Evolutionary conservation across 139 green algal species (phyloP).

Genomic region (Astrephomene gubernaculifera): DNA sequence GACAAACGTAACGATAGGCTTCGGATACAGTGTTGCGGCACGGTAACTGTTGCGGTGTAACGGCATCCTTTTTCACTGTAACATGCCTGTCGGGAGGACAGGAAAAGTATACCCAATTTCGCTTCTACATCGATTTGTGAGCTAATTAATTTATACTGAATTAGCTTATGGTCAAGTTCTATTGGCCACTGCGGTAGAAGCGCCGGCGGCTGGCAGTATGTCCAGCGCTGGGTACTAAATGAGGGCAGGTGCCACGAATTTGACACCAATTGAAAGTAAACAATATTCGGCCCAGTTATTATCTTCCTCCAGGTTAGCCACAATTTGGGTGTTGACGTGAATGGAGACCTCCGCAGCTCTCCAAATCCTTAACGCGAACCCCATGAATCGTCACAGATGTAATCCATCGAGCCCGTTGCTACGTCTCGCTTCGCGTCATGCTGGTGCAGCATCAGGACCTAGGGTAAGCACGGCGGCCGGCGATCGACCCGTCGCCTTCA

Average conservation of each 20-base stretch:
- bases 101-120: background rate
- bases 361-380: background rate
- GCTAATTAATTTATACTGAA: background rate
- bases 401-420: background rate
- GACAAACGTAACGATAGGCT: too few relatives aligned
- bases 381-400: background rate
- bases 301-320: background rate
- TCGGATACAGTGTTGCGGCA: too few relatives aligned
- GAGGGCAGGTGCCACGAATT: background rate
- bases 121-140: background rate
- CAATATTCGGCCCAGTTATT: background rate
- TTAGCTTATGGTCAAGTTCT: background rate
- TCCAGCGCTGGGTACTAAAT: background rate
- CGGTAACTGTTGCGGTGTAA: too few relatives aligned
- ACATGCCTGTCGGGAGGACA: background rate
- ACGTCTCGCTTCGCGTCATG: background rate
- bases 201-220: background rate
- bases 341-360: background rate
- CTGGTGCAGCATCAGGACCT: background rate
- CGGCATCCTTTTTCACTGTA: too few relatives aligned
- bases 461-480: constrained; percentile 11
- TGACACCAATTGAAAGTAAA: background rate
- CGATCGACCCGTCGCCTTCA: too few relatives aligned
- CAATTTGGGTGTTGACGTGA: background rate
- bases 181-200: background rate